Conservation (phyloP, 2,329 filamentous ascomycete genomes). For the Colletotrichum cuscutae region DNA sequence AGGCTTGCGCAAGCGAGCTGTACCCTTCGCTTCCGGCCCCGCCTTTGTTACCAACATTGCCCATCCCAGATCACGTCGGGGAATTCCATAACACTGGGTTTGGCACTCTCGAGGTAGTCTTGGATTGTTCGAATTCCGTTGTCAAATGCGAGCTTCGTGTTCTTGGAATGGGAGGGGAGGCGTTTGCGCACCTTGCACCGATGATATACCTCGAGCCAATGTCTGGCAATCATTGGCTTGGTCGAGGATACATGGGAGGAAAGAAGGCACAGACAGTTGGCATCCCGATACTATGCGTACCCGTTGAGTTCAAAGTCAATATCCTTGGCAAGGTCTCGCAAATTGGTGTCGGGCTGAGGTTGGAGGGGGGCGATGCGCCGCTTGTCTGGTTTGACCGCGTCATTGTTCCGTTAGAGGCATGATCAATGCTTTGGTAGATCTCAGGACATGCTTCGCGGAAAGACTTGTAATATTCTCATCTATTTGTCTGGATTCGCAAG, state of each 20-base stretch:
- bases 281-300: not conserved
- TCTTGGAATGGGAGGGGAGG: not conserved
- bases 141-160: slow-evolving; percentile 35
- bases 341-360: slow-evolving; percentile 4
- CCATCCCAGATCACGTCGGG: slow-evolving; percentile 53
- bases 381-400: slow-evolving; percentile 20
- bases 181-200: not conserved
- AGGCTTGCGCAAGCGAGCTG: slow-evolving; percentile 35
- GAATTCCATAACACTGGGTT: slow-evolving; percentile 49
- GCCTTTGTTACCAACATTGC: slow-evolving; percentile 46
- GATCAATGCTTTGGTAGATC: too few relatives aligned
- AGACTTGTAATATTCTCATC: too few relatives aligned
- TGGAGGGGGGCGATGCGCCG: slow-evolving; percentile 1
- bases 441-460: too few relatives aligned
- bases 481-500: too few relatives aligned
- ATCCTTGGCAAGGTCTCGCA: not conserved
- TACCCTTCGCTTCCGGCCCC: slow-evolving; percentile 32
- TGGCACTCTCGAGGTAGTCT: slow-evolving; percentile 34
- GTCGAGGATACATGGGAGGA: not conserved
- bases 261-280: too few relatives aligned
- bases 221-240: slow-evolving; percentile 38
- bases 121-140: slow-evolving; percentile 25
- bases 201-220: slow-evolving; percentile 28
- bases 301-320: slow-evolving; percentile 12
- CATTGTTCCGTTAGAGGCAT: not conserved